phyloP scores from a whole-genome alignment of 495 filamentous ascomycete genomes.

The Pseudoneurospora amorphoporcata region DNA sequence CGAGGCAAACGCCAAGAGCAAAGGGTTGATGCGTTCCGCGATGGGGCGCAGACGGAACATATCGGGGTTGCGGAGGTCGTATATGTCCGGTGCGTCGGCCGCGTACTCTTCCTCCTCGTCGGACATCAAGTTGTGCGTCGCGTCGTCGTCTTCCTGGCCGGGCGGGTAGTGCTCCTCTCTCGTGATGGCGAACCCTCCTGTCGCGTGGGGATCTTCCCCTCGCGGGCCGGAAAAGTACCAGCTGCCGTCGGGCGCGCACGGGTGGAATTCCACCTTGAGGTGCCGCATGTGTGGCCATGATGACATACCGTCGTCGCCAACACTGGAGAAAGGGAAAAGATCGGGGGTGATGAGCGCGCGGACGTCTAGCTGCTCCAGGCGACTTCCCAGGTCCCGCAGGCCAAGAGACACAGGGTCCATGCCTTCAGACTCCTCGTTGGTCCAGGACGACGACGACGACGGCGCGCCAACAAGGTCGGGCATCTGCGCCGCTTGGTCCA shows the following conservation, averaged over 20 bases:
- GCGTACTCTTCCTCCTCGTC: slow-evolving; percentile 15
- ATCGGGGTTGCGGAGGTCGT: slow-evolving; percentile 10
- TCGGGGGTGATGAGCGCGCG: slow-evolving; percentile 22
- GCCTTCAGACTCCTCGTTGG: background rate
- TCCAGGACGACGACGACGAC: slow-evolving; percentile 1
- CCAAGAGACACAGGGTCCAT: slow-evolving; percentile 18
- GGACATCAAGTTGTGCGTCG: slow-evolving; percentile 12
- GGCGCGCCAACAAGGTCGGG: slow-evolving; percentile 15
- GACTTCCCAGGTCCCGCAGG: slow-evolving; percentile 10
- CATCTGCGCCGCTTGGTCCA: slow-evolving; percentile 13
- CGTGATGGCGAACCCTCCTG: slow-evolving; percentile 21
- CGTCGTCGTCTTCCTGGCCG: slow-evolving; percentile 12
- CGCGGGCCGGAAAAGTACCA: slow-evolving; percentile 24
- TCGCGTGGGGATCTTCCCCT: slow-evolving; percentile 14
- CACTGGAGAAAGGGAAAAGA: slow-evolving; percentile 26
- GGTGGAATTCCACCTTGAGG: slow-evolving; percentile 21
- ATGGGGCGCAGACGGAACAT: slow-evolving; percentile 20
- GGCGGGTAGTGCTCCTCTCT: slow-evolving; percentile 23
- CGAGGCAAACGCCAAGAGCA: slow-evolving; percentile 14
- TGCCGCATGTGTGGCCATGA: slow-evolving; percentile 21
- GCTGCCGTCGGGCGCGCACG: slow-evolving; percentile 18
- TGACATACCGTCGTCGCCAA: background rate
- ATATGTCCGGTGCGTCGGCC: background rate
- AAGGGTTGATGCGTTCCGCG: slow-evolving; percentile 14
- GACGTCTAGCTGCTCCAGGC: slow-evolving; percentile 12